A percentile compares a stretch with the other conserved stretches of the same genome.
Evolutionary conservation across 371 early-diverging fungal species (phyloP).

Genomic region (Chytridiales sp.): DNA sequence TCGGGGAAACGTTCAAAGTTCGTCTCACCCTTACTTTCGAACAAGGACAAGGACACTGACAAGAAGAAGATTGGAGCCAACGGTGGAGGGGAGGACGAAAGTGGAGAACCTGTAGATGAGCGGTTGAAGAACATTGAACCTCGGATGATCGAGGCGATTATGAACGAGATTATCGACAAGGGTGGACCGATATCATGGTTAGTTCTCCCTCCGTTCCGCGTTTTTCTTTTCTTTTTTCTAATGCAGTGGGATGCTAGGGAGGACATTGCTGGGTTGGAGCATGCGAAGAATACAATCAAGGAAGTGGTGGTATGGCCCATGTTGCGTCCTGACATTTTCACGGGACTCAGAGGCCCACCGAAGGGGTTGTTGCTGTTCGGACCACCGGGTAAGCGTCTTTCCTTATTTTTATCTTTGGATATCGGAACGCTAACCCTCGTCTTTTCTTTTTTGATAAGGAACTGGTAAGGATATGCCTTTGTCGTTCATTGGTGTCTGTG

Average conservation of each 20-base stretch:
- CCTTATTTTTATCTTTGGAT: neutral
- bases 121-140: slow-evolving; percentile 77
- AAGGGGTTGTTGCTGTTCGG: slow-evolving; percentile 84
- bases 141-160: slow-evolving; percentile 74
- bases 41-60: slow-evolving; percentile 8
- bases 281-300: slow-evolving; percentile 81
- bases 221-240: neutral
- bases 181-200: slow-evolving; percentile 47
- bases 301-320: slow-evolving; percentile 89
- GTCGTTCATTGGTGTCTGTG: slow-evolving; percentile 11
- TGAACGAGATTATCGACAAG: slow-evolving; percentile 61
- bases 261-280: slow-evolving; percentile 88
- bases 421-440: neutral
- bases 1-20: slow-evolving; percentile 18
- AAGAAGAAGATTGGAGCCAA: neutral
- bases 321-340: slow-evolving; percentile 86
- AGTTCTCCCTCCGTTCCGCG: neutral
- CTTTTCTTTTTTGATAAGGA: slow-evolving; percentile 10
- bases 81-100: neutral
- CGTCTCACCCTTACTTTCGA: slow-evolving; percentile 32
- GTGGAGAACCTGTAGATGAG: slow-evolving; percentile 41
- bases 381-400: slow-evolving; percentile 65
- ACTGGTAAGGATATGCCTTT: slow-evolving; percentile 10
- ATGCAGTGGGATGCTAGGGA: slow-evolving; percentile 54
- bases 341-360: slow-evolving; percentile 79